phyloP scores from a whole-genome alignment of 176 grass and related monocot genomes.

The Calamus simplicifolius region DNA sequence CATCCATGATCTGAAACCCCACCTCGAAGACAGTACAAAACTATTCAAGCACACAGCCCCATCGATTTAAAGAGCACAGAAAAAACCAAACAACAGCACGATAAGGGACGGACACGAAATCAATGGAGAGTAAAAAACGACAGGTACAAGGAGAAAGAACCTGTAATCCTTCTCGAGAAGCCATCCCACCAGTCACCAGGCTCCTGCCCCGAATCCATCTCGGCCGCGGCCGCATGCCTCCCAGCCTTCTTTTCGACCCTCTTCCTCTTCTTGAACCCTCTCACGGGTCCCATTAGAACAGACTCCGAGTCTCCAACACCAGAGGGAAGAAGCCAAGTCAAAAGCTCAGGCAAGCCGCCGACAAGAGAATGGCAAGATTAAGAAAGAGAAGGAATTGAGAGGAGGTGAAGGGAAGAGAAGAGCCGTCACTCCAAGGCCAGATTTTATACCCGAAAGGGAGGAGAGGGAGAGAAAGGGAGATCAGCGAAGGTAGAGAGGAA shows the following conservation, averaged over 20 bases:
- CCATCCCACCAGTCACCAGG: conserved; percentile 12
- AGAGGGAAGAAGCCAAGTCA: not conserved
- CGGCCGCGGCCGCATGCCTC: not conserved
- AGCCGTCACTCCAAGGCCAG: too few relatives aligned
- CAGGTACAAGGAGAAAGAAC: not conserved
- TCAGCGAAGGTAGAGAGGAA: not conserved
- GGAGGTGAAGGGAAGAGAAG: too few relatives aligned
- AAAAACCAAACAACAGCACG: too few relatives aligned
- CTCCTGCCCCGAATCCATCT: not conserved
- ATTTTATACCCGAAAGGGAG: too few relatives aligned
- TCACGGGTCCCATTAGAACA: conserved; percentile 6
- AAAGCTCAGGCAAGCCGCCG: not conserved
- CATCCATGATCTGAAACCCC: too few relatives aligned
- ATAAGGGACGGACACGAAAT: too few relatives aligned
- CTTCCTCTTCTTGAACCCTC: conserved; percentile 17
- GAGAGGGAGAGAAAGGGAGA: not conserved
- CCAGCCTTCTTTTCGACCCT: conserved; percentile 4
- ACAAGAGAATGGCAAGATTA: too few relatives aligned
- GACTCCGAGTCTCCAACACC: not conserved
- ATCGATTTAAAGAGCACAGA: too few relatives aligned
- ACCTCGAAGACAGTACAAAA: too few relatives aligned
- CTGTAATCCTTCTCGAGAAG: conserved; percentile 7
- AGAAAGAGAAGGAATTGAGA: too few relatives aligned
- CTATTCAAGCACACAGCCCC: too few relatives aligned
- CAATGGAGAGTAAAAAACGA: too few relatives aligned